A percentile compares a stretch with the other conserved stretches of the same genome.
phyloP scores from a whole-genome alignment of 2,329 filamentous ascomycete species.

The Didymellaceae sp. region DNA sequence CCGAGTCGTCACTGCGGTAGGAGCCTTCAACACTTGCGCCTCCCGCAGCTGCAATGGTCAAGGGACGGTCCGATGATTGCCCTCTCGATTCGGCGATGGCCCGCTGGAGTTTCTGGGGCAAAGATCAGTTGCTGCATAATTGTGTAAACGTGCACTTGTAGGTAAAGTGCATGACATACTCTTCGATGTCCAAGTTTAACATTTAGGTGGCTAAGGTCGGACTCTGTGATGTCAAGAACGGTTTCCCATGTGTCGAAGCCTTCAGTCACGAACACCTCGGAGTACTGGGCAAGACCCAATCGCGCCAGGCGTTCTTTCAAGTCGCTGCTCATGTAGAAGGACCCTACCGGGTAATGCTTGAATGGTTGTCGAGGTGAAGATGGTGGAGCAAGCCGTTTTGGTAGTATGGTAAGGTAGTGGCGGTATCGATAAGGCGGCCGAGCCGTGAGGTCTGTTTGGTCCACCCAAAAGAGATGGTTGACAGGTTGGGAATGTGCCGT shows the following conservation, averaged over 20 bases:
- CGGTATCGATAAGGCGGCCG: conserved; percentile 15
- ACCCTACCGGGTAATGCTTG: not conserved
- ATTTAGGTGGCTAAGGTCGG: conserved; percentile 77
- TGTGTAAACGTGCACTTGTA: not conserved
- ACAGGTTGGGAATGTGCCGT: conserved; percentile 65
- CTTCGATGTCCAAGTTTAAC: conserved; percentile 83
- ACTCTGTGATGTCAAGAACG: conserved; percentile 82
- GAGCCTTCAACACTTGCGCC: conserved; percentile 61
- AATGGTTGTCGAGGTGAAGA: conserved; percentile 13
- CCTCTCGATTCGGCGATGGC: conserved; percentile 78
- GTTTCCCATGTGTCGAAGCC: conserved; percentile 88
- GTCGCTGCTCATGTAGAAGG: conserved; percentile 66
- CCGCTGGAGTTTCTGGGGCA: conserved; percentile 75
- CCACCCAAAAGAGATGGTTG: conserved; percentile 69
- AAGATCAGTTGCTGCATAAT: conserved; percentile 12
- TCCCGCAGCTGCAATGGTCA: conserved; percentile 50
- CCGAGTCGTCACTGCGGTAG: conserved; percentile 61
- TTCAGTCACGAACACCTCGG: conserved; percentile 74
- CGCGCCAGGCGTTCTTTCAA: conserved; percentile 72
- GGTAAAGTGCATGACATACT: conserved; percentile 58
- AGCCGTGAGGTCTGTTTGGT: conserved; percentile 50
- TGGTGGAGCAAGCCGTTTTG: conserved; percentile 11
- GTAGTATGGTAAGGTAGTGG: conserved; percentile 1
- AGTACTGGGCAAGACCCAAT: conserved; percentile 80
- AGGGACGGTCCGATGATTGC: conserved; percentile 46